Conservation (phyloP, 352 stramenopile species). For the Globisporangium echinulatum region DNA sequence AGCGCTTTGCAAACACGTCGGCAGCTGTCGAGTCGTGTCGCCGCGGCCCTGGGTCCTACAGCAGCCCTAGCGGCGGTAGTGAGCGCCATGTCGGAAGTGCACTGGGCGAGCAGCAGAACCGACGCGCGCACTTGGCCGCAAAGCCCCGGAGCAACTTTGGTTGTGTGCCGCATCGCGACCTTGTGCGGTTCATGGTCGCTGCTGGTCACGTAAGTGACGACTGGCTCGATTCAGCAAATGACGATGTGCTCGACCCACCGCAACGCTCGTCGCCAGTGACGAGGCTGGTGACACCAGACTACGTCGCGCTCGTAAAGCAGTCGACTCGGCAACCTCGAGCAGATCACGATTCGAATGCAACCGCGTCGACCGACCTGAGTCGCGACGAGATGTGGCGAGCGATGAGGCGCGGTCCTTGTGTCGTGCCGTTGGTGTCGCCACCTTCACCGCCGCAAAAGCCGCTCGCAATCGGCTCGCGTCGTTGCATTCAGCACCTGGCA, state of each 20-base stretch:
- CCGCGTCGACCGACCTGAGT: conserved; percentile 2
- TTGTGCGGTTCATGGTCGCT: conserved; percentile 39
- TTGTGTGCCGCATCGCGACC: conserved; percentile 26
- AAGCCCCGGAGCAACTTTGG: conserved; percentile 24
- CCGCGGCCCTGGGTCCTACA: conserved; percentile 25
- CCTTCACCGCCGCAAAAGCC: not conserved
- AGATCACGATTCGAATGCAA: not conserved
- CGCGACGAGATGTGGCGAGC: conserved; percentile 24
- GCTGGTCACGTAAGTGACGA: conserved; percentile 36
- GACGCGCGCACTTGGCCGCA: conserved; percentile 3
- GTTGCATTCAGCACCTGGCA: not conserved
- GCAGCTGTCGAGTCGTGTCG: conserved; percentile 27
- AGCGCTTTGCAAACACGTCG: conserved; percentile 23
- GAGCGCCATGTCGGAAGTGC: not conserved
- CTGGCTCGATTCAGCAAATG: conserved; percentile 16
- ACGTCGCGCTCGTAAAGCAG: conserved; percentile 33
- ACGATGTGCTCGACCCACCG: not conserved
- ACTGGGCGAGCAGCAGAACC: not conserved
- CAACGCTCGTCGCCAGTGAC: not conserved
- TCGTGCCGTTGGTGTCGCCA: not conserved
- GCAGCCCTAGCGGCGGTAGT: not conserved
- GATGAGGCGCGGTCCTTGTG: conserved; percentile 20
- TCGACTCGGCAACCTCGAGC: not conserved
- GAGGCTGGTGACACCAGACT: conserved; percentile 20
- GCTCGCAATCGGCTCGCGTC: too few relatives aligned